These are phyloP conservation scores for Leptographium galeiforme DNA, from an alignment of 2,329 filamentous ascomycete species.

Conservation along the genomic window DNA sequence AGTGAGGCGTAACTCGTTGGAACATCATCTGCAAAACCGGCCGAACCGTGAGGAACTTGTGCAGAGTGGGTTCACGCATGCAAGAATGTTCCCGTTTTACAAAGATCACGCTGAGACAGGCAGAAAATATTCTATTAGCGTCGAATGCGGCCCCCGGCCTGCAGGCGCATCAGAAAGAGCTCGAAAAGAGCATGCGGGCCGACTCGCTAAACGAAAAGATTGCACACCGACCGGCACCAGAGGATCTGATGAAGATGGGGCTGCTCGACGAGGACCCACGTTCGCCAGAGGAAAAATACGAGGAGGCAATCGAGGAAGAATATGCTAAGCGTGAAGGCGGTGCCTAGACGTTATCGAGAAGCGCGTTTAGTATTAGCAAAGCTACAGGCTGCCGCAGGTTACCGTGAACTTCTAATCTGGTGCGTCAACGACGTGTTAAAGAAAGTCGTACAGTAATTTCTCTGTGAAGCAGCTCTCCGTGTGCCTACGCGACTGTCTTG, in stretches of 20 bases:
- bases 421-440: neutral
- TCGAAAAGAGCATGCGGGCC: conserved; percentile 77
- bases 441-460: too few species aligned
- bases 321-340: conserved; percentile 51
- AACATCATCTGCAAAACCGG: conserved; percentile 58
- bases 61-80: conserved; percentile 42
- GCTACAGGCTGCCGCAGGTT: neutral
- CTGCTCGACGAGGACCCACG: conserved; percentile 60
- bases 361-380: neutral
- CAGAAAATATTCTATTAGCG: conserved; percentile 77
- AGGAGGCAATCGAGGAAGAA: conserved; percentile 49
- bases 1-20: conserved; percentile 53
- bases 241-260: conserved; percentile 64
- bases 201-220: conserved; percentile 83
- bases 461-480: too few species aligned
- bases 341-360: conserved; percentile 22
- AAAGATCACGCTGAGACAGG: neutral
- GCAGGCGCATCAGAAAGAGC: conserved; percentile 68
- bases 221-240: conserved; percentile 60
- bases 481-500: too few species aligned
- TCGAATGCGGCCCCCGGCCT: conserved; percentile 66
- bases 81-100: neutral
- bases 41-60: conserved; percentile 65
- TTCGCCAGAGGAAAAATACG: conserved; percentile 41
- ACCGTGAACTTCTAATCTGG: neutral